phyloP scores from a whole-genome alignment of 1,284 basidiomycete species.

The Ustilago nuda region DNA sequence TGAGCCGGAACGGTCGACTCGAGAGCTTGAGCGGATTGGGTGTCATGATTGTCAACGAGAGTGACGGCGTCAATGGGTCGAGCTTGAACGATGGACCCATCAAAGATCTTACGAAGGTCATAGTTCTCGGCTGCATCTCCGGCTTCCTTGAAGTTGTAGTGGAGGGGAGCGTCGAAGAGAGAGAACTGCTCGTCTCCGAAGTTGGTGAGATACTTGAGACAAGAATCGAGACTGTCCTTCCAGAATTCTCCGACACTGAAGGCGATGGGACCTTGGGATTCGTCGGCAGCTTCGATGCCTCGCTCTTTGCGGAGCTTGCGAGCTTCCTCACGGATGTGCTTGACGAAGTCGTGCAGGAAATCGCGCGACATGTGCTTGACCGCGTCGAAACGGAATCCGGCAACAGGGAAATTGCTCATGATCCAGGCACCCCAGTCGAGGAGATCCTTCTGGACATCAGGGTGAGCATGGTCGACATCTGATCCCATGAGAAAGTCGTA shows the following conservation, averaged over 20 bases:
- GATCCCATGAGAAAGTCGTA: constrained; percentile 71
- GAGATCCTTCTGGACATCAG: constrained; percentile 74
- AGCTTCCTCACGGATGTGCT: constrained; percentile 71
- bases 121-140: constrained; percentile 72
- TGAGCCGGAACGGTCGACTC: constrained; percentile 73
- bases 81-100: constrained; percentile 73
- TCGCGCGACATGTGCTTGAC: constrained; percentile 64
- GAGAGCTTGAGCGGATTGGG: constrained; percentile 71
- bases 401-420: constrained; percentile 56
- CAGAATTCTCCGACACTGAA: constrained; percentile 64
- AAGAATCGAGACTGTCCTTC: constrained; percentile 52
- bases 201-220: constrained; percentile 67
- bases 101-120: constrained; percentile 74
- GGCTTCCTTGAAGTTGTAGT: constrained; percentile 75
- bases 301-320: constrained; percentile 48
- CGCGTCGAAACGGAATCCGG: constrained; percentile 65
- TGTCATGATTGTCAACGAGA: constrained; percentile 74
- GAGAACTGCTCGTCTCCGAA: constrained; percentile 73
- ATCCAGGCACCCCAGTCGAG: constrained; percentile 75
- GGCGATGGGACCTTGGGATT: constrained; percentile 55
- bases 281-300: constrained; percentile 46
- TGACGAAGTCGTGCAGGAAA: constrained; percentile 74
- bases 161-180: constrained; percentile 74
- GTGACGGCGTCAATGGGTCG: constrained; percentile 75
- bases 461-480: constrained; percentile 83